Evolutionary conservation across 2,329 filamentous ascomycete species (phyloP).

Genomic region (Aspergillus persii): DNA sequence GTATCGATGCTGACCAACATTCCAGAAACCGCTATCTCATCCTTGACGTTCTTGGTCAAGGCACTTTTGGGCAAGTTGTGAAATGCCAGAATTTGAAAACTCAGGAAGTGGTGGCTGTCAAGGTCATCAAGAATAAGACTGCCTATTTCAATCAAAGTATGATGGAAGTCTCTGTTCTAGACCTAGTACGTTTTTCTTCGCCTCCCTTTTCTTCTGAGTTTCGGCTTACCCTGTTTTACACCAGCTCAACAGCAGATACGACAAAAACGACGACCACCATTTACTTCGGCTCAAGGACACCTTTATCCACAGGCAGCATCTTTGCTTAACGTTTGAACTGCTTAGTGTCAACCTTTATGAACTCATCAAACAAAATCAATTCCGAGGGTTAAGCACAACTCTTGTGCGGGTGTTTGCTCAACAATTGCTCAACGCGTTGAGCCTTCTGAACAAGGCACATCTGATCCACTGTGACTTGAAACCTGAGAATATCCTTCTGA

Average conservation of each 20-base stretch:
- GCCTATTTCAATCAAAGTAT: slow-evolving; percentile 99
- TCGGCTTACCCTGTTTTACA: slow-evolving; percentile 8
- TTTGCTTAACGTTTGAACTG: slow-evolving; percentile 94
- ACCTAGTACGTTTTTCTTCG: slow-evolving; percentile 64
- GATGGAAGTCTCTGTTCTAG: slow-evolving; percentile 99
- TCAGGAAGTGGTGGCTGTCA: slow-evolving; percentile 96
- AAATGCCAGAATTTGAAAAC: slow-evolving; percentile 99
- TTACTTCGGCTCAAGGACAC: slow-evolving; percentile 92
- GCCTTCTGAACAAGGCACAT: slow-evolving; percentile 90
- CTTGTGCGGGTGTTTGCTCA: slow-evolving; percentile 96
- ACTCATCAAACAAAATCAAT: slow-evolving; percentile 99
- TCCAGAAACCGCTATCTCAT: slow-evolving; percentile 89
- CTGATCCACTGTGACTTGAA: slow-evolving; percentile 98
- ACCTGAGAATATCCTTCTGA: slow-evolving; percentile 94
- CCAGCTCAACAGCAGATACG: slow-evolving; percentile 93
- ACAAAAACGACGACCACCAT: slow-evolving; percentile 99
- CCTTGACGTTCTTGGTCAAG: slow-evolving; percentile 92
- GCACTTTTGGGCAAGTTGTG: slow-evolving; percentile 97
- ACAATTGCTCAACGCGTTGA: slow-evolving; percentile 88
- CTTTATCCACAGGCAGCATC: slow-evolving; percentile 95
- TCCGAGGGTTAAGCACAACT: slow-evolving; percentile 93
- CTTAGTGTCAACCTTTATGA: slow-evolving; percentile 98
- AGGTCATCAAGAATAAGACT: slow-evolving; percentile 98
- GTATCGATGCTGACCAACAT: slow-evolving; percentile 12
- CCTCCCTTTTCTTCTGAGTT: slow-evolving; percentile 13